Conservation (phyloP, 768 basidiomycete species). For the Tylopilus felleus region DNA sequence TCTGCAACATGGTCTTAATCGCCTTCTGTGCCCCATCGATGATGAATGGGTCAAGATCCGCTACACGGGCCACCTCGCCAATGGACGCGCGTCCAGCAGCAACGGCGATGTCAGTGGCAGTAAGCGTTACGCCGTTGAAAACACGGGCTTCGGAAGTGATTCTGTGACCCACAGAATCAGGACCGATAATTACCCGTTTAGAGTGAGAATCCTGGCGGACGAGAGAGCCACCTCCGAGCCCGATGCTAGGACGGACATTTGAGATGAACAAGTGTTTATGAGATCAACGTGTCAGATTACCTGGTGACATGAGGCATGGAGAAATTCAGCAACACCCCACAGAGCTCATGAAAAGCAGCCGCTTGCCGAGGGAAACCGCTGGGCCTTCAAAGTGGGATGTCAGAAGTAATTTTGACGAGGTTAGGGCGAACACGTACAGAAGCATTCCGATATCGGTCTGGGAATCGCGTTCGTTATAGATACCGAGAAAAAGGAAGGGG, state of each 20-base stretch:
- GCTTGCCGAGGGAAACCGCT: slow-evolving; percentile 62
- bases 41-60: slow-evolving; percentile 21
- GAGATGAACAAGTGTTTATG: background rate
- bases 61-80: slow-evolving; percentile 26
- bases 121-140: slow-evolving; percentile 55
- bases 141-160: slow-evolving; percentile 47
- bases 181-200: slow-evolving; percentile 51
- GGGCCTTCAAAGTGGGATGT: slow-evolving; percentile 29
- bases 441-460: slow-evolving; percentile 60
- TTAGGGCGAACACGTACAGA: slow-evolving; percentile 28
- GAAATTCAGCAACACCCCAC: slow-evolving; percentile 59
- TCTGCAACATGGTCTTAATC: slow-evolving; percentile 45
- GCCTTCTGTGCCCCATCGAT: slow-evolving; percentile 36
- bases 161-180: slow-evolving; percentile 61
- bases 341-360: slow-evolving; percentile 58
- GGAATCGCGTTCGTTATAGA: slow-evolving; percentile 11
- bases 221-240: slow-evolving; percentile 62
- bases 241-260: slow-evolving; percentile 39
- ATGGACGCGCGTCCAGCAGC: slow-evolving; percentile 34
- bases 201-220: slow-evolving; percentile 35
- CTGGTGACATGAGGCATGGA: slow-evolving; percentile 54
- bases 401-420: slow-evolving; percentile 2
- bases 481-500: slow-evolving; percentile 4
- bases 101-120: slow-evolving; percentile 60
- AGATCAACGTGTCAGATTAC: slow-evolving; percentile 15